phyloP scores from a whole-genome alignment of 306 rosid genomes.

The Neltuma alba region DNA sequence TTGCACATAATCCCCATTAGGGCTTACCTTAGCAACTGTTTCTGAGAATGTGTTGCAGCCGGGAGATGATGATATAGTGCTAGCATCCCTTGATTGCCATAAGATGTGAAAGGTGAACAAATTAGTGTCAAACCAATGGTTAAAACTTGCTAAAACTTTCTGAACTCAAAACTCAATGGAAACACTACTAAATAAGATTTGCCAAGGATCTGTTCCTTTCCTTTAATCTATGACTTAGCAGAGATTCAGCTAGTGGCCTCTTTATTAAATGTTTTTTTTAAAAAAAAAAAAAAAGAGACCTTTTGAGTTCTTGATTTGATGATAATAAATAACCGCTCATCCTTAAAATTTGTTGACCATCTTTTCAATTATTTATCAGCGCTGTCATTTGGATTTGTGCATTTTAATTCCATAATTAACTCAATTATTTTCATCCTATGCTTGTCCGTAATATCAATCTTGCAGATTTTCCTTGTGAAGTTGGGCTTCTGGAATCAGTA shows the following conservation, averaged over 20 bases:
- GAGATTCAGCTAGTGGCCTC: conserved; percentile 2
- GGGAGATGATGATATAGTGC: background rate
- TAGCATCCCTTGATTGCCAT: background rate
- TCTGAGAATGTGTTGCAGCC: background rate
- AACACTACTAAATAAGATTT: background rate
- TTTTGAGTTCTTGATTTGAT: conserved; percentile 9
- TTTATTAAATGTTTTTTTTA: conserved; percentile 1
- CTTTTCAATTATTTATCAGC: conserved; percentile 19
- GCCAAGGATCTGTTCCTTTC: background rate
- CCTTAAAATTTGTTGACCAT: conserved; percentile 12
- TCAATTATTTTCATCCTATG: conserved; percentile 34
- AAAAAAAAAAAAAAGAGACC: background rate
- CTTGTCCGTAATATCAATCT: conserved; percentile 24
- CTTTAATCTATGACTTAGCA: background rate
- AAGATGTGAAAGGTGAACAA: background rate
- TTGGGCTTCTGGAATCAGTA: conserved; percentile 64
- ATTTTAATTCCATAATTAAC: conserved; percentile 30
- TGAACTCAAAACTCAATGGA: background rate
- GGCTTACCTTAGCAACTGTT: background rate
- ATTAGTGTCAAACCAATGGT: background rate
- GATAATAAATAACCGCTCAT: conserved; percentile 24
- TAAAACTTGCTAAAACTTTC: background rate
- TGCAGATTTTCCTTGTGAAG: conserved; percentile 85
- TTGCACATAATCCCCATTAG: background rate
- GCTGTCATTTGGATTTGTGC: conserved; percentile 13